Evolutionary conservation across 1,284 basidiomycete species (phyloP), one percentile per base, ranked within the genome.

Genomic region (Kalmanozyma brasiliensis): DNA sequence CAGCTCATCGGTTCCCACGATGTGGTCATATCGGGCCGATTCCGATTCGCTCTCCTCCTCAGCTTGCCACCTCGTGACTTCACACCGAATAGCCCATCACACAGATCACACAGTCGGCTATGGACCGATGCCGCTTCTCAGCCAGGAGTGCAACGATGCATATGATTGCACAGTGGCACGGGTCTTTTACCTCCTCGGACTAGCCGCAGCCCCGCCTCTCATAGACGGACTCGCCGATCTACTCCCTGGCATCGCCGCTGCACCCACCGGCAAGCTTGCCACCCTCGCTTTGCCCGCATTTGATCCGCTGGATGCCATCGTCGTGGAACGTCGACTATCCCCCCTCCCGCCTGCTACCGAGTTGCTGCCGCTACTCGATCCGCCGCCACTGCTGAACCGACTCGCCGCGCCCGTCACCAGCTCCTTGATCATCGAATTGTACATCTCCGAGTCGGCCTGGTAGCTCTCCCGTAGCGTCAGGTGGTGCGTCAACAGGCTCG

Each of bases 361-460:
- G 32, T 46, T 49, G 37, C 55, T 52, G 2, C 48, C 48, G 24
- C 38, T 38, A 3, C n/a, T 14, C 11, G 42, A 49, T 41, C 38
- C 48, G 16, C 48, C 23, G 23, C 49, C 43, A 29, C 56, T 48
- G 26, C 63, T 56, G 19, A 77, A 49, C 4, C 75, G 41, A 32
- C 49, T 73, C 13, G 76, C 71, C 7, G 78, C 79, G 8, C 79
- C 79, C 5, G 74, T 70, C 23, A 81, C 79, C 17, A 81, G 53
- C 35, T 81, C 76, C 56, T 74, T 73, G 61, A 81, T 81, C 65
- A 80, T 78, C 24, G 67, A 69, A 17, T 81, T 76, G 63, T 76
- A 80, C 71, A 79, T 73, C 52, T 81, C 79, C 36, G 73, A 63
- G 36, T 81, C 79, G 8, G 78, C 68, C 22, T 61, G 40, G 32